Percentiles rank a stretch among this genome's conserved stretches.
These are phyloP conservation scores for Podospora didyma DNA, from an alignment of 495 filamentous ascomycete species.

Conservation along the genomic window DNA sequence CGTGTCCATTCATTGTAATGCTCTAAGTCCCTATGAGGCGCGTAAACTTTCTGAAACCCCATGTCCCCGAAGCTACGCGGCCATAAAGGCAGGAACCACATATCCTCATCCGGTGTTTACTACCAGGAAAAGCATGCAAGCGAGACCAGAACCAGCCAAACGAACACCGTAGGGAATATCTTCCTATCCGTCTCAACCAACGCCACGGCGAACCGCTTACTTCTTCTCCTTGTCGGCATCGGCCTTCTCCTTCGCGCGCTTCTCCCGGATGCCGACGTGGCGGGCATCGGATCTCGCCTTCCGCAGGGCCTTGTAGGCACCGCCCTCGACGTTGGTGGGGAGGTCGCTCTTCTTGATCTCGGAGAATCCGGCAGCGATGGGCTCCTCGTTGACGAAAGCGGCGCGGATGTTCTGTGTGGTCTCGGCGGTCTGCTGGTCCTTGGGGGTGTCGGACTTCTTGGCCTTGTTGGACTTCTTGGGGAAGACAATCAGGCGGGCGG, in stretches of 20 bases:
- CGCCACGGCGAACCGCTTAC: conserved; percentile 53
- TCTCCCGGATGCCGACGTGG: conserved; percentile 78
- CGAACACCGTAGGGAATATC: conserved; percentile 32
- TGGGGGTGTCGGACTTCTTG: conserved; percentile 86
- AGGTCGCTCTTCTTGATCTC: conserved; percentile 81
- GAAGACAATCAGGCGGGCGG: conserved; percentile 91
- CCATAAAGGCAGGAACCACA: conserved; percentile 15
- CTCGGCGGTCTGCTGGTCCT: conserved; percentile 77
- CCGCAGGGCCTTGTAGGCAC: conserved; percentile 80
- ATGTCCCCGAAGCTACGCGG: conserved; percentile 29
- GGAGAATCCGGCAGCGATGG: conserved; percentile 56
- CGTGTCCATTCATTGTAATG: conserved; percentile 35
- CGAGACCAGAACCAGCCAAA: conserved; percentile 45
- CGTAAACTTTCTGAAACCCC: conserved; percentile 24
- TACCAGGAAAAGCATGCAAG: conserved; percentile 34
- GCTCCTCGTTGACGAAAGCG: conserved; percentile 64
- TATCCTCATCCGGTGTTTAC: conserved; percentile 26
- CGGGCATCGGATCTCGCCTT: conserved; percentile 81
- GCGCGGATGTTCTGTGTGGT: conserved; percentile 50
- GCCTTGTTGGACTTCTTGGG: conserved; percentile 88
- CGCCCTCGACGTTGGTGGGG: conserved; percentile 69
- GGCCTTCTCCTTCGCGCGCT: conserved; percentile 89
- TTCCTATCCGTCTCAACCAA: conserved; percentile 19
- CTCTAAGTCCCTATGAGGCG: conserved; percentile 37
- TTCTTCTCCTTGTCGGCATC: conserved; percentile 83